Conservation (phyloP, 805 yeast species). For the Debaryomyces castellii region DNA sequence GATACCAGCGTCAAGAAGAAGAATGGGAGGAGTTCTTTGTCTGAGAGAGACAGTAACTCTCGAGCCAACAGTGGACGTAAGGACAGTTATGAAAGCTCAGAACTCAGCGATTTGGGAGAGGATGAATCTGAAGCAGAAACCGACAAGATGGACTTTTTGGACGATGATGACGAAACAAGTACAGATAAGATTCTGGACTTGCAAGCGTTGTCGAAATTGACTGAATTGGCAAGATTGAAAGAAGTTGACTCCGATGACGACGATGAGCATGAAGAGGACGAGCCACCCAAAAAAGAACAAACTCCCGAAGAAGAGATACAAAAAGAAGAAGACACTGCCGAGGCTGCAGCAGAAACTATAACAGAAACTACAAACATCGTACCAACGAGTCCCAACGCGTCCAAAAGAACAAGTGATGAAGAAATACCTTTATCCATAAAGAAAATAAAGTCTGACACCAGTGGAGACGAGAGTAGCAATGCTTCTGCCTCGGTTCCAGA, state of each 20-base stretch:
- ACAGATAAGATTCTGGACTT: slow-evolving; percentile 33
- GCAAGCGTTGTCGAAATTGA: slow-evolving; percentile 39
- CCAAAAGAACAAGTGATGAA: background rate
- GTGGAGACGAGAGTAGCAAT: slow-evolving; percentile 11
- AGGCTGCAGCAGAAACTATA: background rate
- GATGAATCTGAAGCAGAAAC: slow-evolving; percentile 87
- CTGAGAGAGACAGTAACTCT: background rate
- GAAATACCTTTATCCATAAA: background rate
- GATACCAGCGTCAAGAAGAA: background rate
- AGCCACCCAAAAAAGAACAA: slow-evolving; percentile 7
- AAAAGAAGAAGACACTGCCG: slow-evolving; percentile 5
- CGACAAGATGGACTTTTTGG: slow-evolving; percentile 69
- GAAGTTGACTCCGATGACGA: slow-evolving; percentile 38
- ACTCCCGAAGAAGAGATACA: background rate
- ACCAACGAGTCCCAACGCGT: background rate
- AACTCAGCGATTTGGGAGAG: slow-evolving; percentile 54
- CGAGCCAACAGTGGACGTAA: slow-evolving; percentile 5
- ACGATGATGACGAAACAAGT: slow-evolving; percentile 23
- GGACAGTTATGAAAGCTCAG: slow-evolving; percentile 40
- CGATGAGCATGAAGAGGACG: slow-evolving; percentile 15
- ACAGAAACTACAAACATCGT: background rate
- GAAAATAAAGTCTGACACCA: slow-evolving; percentile 2
- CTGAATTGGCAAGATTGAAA: slow-evolving; percentile 39
- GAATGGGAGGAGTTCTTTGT: background rate
- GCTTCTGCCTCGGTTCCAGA: slow-evolving; percentile 10